These are phyloP conservation scores for Comarum palustre DNA, from an alignment of 306 rosid species.

Conservation along the genomic window DNA sequence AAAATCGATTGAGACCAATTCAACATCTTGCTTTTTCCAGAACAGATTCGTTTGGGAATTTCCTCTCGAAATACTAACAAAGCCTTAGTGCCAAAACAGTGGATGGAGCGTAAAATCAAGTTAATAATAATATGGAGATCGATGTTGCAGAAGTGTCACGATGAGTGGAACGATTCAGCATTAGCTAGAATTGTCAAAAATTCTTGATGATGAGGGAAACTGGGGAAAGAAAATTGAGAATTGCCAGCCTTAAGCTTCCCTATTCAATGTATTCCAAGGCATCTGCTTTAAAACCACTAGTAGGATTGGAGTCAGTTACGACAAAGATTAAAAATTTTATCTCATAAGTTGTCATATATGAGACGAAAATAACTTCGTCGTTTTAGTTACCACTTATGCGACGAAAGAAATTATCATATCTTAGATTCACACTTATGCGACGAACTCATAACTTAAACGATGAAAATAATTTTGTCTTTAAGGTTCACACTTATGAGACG, in stretches of 20 bases:
- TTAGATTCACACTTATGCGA: too few species aligned
- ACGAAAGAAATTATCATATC: too few species aligned
- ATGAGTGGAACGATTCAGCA: not conserved
- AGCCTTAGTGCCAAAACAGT: not conserved
- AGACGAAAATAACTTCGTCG: too few species aligned
- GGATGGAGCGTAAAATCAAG: not conserved
- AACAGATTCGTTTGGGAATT: not conserved
- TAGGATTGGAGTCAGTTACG: too few species aligned
- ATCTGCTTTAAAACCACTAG: slow-evolving; percentile 1
- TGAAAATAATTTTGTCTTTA: too few species aligned
- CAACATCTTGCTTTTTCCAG: not conserved
- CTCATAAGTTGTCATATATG: too few species aligned
- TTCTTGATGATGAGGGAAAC: not conserved
- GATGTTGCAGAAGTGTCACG: not conserved
- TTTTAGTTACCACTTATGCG: too few species aligned
- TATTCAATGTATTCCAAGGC: not conserved
- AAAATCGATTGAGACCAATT: not conserved
- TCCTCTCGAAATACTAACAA: not conserved
- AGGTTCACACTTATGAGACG: too few species aligned
- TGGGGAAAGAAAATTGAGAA: not conserved
- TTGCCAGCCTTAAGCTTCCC: not conserved
- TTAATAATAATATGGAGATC: not conserved
- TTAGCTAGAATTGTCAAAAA: not conserved
- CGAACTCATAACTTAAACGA: too few species aligned
- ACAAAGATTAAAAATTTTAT: too few species aligned